Evolutionary conservation across 1,284 basidiomycete species (phyloP), one percentile per base, ranked within the genome.

Genomic region (Fomitopsis palustris): DNA sequence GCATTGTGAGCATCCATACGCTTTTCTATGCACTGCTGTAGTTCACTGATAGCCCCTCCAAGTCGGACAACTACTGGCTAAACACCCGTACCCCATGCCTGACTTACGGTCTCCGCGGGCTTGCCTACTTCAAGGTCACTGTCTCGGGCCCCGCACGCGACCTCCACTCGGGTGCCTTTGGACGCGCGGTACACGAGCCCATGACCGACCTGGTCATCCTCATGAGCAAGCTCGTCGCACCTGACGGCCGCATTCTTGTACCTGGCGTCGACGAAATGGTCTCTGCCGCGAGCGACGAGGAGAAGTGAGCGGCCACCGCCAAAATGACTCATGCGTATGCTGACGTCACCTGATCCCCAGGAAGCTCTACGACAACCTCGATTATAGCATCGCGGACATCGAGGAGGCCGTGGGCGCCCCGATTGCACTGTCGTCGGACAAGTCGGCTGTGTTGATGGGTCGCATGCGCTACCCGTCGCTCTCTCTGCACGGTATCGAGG

Each of bases 401-500:
- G 87, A 96, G 70, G 78, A 82, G 55, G 84, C 93, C 12, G 90
- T 88, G 14, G 96, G 96, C 33, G 92, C 82, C 31, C 70, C 83
- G 61, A 89, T 92, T 61, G 88, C 93, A 0, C 73, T 98, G 53
- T 89, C 87, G 4, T 77, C 85, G 10, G 90, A 96, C 74, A 96
- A 95, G 73, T 85, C 88, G 33, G 78, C 81, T n/a, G 88, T 93
- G 4, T 78, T 97, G 53, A 97, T 96, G 94, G 92, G 88, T 37
- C 86, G 93, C 65, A 94, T 94, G 92, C 83, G 90, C 53, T 84
- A 88, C 74, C 94, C 95, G 1, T 92, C 88, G 62, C 82, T 99
- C 61, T 96, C 94, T 3, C 77, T 99, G 17, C 96, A 99, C 75
- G 97, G 96, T 27, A 96, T 99, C 69, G 95, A 98, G 75, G 96